Conservation (phyloP, 805 yeast genomes). For the Deakozyma indianensis region DNA sequence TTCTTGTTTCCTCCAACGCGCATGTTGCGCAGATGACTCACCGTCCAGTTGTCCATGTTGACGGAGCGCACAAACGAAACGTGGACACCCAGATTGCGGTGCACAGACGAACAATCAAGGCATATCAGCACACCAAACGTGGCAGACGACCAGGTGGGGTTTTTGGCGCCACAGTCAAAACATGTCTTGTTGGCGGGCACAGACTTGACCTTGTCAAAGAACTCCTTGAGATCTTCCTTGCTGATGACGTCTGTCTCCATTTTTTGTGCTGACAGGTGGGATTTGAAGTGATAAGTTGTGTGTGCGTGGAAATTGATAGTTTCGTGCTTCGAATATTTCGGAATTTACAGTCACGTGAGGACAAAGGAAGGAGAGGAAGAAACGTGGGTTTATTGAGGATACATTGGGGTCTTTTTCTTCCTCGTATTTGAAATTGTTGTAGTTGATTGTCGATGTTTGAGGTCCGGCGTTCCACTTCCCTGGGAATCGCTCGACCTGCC, state of each 20-base stretch:
- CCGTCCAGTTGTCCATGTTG: conserved; percentile 87
- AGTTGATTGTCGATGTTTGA: too few species aligned
- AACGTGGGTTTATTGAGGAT: too few species aligned
- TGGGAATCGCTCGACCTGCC: too few species aligned
- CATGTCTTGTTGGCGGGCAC: conserved; percentile 63
- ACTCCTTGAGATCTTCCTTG: conserved; percentile 52
- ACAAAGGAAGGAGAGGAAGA: too few species aligned
- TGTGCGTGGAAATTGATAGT: too few species aligned
- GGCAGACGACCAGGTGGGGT: conserved; percentile 97
- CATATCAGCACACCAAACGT: conserved; percentile 91
- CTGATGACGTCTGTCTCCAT: conserved; percentile 14
- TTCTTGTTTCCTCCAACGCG: conserved; percentile 85
- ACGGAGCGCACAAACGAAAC: conserved; percentile 89
- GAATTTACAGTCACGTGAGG: too few species aligned
- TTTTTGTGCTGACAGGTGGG: too few species aligned
- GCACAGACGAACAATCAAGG: conserved; percentile 89
- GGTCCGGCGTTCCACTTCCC: too few species aligned
- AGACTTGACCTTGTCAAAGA: conserved; percentile 50
- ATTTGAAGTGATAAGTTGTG: too few species aligned
- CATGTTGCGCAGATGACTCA: conserved; percentile 79
- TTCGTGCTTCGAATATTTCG: too few species aligned
- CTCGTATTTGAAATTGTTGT: too few species aligned
- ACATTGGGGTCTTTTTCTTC: too few species aligned
- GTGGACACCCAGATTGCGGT: conserved; percentile 92
- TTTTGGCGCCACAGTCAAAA: conserved; percentile 86